Percentiles rank a stretch among this genome's conserved stretches.
phyloP scores from a whole-genome alignment of 805 yeast species.

The Sungouiella thailandica region DNA sequence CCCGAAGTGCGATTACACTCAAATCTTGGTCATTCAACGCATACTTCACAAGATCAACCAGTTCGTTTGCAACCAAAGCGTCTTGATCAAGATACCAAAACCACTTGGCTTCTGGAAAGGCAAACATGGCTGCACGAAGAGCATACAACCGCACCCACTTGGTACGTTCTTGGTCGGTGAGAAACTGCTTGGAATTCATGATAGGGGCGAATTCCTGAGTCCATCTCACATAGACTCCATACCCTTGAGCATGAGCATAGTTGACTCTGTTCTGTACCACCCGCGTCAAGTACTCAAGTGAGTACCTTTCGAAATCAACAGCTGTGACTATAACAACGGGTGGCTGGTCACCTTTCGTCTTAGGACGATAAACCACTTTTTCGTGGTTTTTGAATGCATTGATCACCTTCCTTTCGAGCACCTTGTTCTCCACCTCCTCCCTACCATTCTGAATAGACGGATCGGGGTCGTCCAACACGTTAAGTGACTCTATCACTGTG shows the following conservation, averaged over 20 bases:
- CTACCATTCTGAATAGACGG: conserved; percentile 28
- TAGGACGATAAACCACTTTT: conserved; percentile 45
- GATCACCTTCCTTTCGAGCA: conserved; percentile 42
- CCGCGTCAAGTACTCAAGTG: conserved; percentile 53
- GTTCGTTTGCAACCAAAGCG: conserved; percentile 69
- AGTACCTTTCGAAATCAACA: conserved; percentile 66
- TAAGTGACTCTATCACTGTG: conserved; percentile 32
- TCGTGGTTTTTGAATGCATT: conserved; percentile 64
- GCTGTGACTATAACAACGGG: conserved; percentile 74
- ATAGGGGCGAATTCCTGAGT: conserved; percentile 73
- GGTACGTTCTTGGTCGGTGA: conserved; percentile 37
- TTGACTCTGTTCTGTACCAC: conserved; percentile 84
- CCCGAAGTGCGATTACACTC: conserved; percentile 59
- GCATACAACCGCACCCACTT: conserved; percentile 63
- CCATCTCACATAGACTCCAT: conserved; percentile 84
- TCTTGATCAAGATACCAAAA: conserved; percentile 85
- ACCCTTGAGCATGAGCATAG: conserved; percentile 76
- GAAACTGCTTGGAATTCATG: conserved; percentile 39
- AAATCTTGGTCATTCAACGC: conserved; percentile 58
- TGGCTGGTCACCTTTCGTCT: conserved; percentile 41
- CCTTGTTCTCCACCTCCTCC: conserved; percentile 45
- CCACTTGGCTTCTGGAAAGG: conserved; percentile 87
- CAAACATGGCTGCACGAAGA: conserved; percentile 85
- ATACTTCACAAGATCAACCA: conserved; percentile 54
- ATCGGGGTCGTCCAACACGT: conserved; percentile 40